phyloP scores from a whole-genome alignment of 2,329 filamentous ascomycete genomes.

The Fusarium sp. region DNA sequence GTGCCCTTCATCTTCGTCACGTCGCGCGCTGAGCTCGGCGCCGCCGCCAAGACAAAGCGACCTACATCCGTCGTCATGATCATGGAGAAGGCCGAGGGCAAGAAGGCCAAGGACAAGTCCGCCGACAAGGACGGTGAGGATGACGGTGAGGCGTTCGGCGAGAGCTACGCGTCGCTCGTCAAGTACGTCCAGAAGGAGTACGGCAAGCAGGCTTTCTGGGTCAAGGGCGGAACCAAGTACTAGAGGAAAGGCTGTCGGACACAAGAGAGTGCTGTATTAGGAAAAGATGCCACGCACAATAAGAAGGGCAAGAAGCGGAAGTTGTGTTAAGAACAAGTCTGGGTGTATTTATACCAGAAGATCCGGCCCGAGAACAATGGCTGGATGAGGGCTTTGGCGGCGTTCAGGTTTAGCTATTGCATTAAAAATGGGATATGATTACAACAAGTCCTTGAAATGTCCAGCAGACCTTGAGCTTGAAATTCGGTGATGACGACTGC shows the following conservation, averaged over 20 bases:
- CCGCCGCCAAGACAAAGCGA: slow-evolving; percentile 93
- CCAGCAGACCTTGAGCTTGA: slow-evolving; percentile 16
- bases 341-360: slow-evolving; percentile 55
- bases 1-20: slow-evolving; percentile 97
- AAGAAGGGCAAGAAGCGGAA: slow-evolving; percentile 6
- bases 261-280: background rate
- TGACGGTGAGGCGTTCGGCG: slow-evolving; percentile 70
- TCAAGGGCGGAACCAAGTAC: slow-evolving; percentile 54
- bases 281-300: slow-evolving; percentile 1
- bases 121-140: slow-evolving; percentile 61
- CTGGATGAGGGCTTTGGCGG: slow-evolving; percentile 53
- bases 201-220: slow-evolving; percentile 67
- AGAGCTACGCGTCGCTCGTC: slow-evolving; percentile 73
- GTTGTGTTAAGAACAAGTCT: slow-evolving; percentile 45
- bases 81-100: slow-evolving; percentile 66
- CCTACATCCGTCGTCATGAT: slow-evolving; percentile 97
- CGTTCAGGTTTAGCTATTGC: slow-evolving; percentile 54
- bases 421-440: slow-evolving; percentile 49
- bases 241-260: slow-evolving; percentile 5
- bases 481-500: slow-evolving; percentile 5
- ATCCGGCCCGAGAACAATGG: slow-evolving; percentile 46
- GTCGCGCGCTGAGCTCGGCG: slow-evolving; percentile 91
- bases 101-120: slow-evolving; percentile 60
- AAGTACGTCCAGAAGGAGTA: slow-evolving; percentile 76
- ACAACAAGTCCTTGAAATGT: slow-evolving; percentile 31